These are phyloP conservation scores for Nakazawaea wyomingensis DNA, from an alignment of 805 yeast genomes.

Conservation along the genomic window DNA sequence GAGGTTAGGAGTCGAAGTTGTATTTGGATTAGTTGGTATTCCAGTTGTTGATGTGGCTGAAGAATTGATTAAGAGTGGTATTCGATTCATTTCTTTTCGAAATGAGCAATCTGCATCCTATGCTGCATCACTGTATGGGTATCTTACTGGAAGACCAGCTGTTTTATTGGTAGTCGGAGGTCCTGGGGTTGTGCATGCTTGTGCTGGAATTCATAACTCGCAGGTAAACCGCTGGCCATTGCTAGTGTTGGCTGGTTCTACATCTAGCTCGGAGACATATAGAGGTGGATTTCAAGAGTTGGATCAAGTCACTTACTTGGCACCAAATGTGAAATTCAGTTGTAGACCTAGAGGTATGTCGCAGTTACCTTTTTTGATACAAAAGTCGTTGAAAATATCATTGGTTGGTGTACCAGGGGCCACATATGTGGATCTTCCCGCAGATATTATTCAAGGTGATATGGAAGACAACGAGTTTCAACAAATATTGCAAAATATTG, in stretches of 20 bases:
- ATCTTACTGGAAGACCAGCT: slow-evolving; percentile 59
- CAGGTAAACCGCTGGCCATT: slow-evolving; percentile 61
- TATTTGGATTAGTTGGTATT: slow-evolving; percentile 72
- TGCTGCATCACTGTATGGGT: slow-evolving; percentile 71
- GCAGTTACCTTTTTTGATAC: slow-evolving; percentile 34
- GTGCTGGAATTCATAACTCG: slow-evolving; percentile 64
- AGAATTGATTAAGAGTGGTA: slow-evolving; percentile 46
- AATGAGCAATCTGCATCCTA: slow-evolving; percentile 74
- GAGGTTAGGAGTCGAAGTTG: slow-evolving; percentile 45
- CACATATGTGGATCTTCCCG: slow-evolving; percentile 62
- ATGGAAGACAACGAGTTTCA: slow-evolving; percentile 10
- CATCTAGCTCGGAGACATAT: slow-evolving; percentile 39
- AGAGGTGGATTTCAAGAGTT: slow-evolving; percentile 70
- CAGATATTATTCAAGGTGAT: slow-evolving; percentile 43
- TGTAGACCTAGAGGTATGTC: slow-evolving; percentile 33
- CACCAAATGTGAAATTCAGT: slow-evolving; percentile 46
- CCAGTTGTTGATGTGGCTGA: slow-evolving; percentile 72
- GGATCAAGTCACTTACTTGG: slow-evolving; percentile 52
- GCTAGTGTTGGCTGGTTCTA: slow-evolving; percentile 59
- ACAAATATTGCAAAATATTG: slow-evolving; percentile 16
- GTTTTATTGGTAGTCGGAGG: slow-evolving; percentile 71
- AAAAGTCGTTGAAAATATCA: slow-evolving; percentile 40
- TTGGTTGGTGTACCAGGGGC: slow-evolving; percentile 54
- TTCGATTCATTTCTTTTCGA: slow-evolving; percentile 55
- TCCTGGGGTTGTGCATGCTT: slow-evolving; percentile 65